Percentiles rank a stretch among this genome's conserved stretches.
Evolutionary conservation across 2,329 filamentous ascomycete species (phyloP).

Genomic region (Trichoderma sp.): DNA sequence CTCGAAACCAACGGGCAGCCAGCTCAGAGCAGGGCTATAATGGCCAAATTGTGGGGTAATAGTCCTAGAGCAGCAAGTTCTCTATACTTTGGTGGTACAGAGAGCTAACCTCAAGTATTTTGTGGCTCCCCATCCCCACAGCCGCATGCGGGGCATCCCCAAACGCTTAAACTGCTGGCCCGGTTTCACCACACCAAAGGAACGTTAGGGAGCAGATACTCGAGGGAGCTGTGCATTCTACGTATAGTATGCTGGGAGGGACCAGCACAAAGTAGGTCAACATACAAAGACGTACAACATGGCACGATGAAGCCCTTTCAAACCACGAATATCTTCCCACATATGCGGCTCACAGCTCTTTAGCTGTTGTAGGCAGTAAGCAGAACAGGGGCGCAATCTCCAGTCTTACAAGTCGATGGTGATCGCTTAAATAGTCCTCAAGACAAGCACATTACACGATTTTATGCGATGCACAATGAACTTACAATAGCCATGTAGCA

Average conservation of each 20-base stretch:
- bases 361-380: background rate
- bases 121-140: conserved; percentile 1
- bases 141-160: conserved; percentile 26
- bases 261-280: background rate
- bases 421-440: background rate
- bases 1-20: background rate
- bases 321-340: background rate
- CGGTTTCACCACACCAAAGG: background rate
- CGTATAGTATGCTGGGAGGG: background rate
- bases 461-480: background rate
- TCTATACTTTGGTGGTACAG: background rate
- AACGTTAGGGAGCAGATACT: background rate
- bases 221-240: background rate
- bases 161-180: conserved; percentile 4
- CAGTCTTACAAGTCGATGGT: background rate
- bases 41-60: background rate
- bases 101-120: background rate
- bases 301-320: background rate
- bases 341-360: background rate
- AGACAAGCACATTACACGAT: background rate
- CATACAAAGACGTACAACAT: background rate
- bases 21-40: background rate
- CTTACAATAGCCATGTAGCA: background rate
- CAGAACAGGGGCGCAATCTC: background rate
- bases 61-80: background rate